Conservation (phyloP, 331 rosid species). For the Prunus yedoensis region DNA sequence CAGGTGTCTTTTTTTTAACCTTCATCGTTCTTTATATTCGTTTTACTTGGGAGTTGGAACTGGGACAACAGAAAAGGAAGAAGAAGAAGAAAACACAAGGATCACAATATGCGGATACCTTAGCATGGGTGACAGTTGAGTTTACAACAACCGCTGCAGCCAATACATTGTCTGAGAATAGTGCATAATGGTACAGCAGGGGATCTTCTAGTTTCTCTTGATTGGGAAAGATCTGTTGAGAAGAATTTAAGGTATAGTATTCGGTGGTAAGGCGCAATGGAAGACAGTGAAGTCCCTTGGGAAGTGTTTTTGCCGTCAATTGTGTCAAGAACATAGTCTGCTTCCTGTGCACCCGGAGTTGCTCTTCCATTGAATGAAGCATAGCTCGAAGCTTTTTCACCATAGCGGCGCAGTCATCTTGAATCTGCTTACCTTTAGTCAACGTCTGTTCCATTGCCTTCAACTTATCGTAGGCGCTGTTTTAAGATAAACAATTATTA, state of each 20-base stretch:
- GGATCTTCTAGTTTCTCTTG: slow-evolving; percentile 83
- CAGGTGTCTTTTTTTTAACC: background rate
- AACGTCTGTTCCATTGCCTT: slow-evolving; percentile 84
- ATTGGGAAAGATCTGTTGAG: slow-evolving; percentile 69
- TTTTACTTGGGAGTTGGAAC: background rate
- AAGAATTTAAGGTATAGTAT: slow-evolving; percentile 71
- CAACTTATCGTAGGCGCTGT: slow-evolving; percentile 68
- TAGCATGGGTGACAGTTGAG: slow-evolving; percentile 71
- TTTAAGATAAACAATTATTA: slow-evolving; percentile 17
- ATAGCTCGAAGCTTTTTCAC: slow-evolving; percentile 96
- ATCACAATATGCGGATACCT: slow-evolving; percentile 44
- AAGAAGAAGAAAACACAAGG: background rate
- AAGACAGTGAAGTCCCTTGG: slow-evolving; percentile 97
- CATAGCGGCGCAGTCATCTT: slow-evolving; percentile 67
- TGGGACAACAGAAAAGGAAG: slow-evolving; percentile 13
- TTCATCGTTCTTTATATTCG: background rate
- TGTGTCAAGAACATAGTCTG: slow-evolving; percentile 92
- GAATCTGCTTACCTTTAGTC: slow-evolving; percentile 75
- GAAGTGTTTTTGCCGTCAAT: slow-evolving; percentile 91
- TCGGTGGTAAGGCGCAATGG: slow-evolving; percentile 97
- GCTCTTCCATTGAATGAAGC: slow-evolving; percentile 93
- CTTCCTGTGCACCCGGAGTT: slow-evolving; percentile 82
- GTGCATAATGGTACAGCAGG: slow-evolving; percentile 72
- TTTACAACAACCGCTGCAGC: slow-evolving; percentile 93
- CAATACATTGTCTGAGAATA: slow-evolving; percentile 91